Evolutionary conservation across 2,329 filamentous ascomycete species (phyloP).

Genomic region (Cladosporium oxysporum): DNA sequence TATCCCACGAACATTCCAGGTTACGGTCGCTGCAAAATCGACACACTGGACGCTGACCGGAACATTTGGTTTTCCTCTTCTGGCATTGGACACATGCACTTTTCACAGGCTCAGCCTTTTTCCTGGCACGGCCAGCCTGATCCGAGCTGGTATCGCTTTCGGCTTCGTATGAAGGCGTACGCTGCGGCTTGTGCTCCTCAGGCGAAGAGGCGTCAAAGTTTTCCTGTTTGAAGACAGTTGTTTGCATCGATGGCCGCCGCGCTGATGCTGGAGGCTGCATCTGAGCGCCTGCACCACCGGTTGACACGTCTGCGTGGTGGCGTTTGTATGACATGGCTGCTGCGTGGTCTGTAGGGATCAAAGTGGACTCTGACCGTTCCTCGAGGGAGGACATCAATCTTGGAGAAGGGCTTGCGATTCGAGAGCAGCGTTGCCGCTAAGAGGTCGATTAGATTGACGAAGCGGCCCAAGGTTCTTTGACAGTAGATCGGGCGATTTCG

Average conservation of each 20-base stretch:
- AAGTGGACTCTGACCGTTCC: not conserved
- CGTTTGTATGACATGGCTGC: conserved; percentile 17
- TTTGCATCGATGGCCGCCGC: not conserved
- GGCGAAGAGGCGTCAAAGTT: not conserved
- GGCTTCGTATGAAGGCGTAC: not conserved
- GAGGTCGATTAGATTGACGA: conserved; percentile 2
- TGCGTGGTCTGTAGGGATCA: not conserved
- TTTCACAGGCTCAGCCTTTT: conserved; percentile 20
- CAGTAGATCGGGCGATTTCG: not conserved
- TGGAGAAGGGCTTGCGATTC: not conserved
- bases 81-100: conserved; percentile 21
- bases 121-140: not conserved
- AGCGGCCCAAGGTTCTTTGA: not conserved
- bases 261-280: not conserved
- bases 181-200: not conserved
- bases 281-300: not conserved
- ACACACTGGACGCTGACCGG: conserved; percentile 17
- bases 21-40: conserved; percentile 17
- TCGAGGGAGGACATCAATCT: not conserved
- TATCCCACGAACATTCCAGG: conserved; percentile 19
- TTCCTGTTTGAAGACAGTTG: not conserved
- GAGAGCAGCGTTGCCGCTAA: conserved; percentile 2
- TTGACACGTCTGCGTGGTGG: not conserved
- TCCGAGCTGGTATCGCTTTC: conserved; percentile 18
- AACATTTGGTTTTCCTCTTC: conserved; percentile 20